phyloP scores from a whole-genome alignment of 2,329 filamentous ascomycete species.

The Talaromyces sp. region DNA sequence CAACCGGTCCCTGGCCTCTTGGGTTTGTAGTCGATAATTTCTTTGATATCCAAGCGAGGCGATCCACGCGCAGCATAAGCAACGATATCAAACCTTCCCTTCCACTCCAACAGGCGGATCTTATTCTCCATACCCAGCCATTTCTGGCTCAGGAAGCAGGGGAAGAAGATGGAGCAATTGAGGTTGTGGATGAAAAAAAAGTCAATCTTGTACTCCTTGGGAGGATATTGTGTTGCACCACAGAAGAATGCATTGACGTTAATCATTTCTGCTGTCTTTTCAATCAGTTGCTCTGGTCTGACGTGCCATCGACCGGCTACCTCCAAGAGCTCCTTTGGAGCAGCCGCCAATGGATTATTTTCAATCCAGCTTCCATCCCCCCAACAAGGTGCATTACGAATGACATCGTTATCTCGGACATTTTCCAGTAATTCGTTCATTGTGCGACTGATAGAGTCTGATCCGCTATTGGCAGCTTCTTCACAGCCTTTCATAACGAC shows the following conservation, averaged over 20 bases:
- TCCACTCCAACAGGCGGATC: conserved; percentile 72
- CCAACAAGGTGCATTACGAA: conserved; percentile 71
- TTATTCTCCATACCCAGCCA: conserved; percentile 58
- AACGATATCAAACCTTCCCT: conserved; percentile 69
- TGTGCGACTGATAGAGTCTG: conserved; percentile 3
- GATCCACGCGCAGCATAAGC: conserved; percentile 68
- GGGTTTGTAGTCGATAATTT: conserved; percentile 60
- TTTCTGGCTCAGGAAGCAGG: too few relatives aligned
- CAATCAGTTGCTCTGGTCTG: too few relatives aligned
- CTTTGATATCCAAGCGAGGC: conserved; percentile 58
- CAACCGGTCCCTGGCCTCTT: conserved; percentile 39
- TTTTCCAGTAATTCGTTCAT: conserved; percentile 59
- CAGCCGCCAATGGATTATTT: conserved; percentile 67
- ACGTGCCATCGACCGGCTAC: too few relatives aligned
- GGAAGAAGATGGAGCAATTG: too few relatives aligned
- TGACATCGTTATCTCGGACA: conserved; percentile 69
- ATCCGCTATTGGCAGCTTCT: conserved; percentile 27
- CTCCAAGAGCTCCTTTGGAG: too few relatives aligned
- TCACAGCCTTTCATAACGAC: conserved; percentile 49
- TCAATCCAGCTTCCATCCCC: conserved; percentile 55
- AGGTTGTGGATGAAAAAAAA: too few relatives aligned
- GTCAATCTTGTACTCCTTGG: too few relatives aligned
- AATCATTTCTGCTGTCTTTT: too few relatives aligned
- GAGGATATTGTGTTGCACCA: too few relatives aligned
- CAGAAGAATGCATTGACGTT: too few relatives aligned